Evolutionary conservation across 1,139 yeast genomes (phyloP), one percentile per base, ranked within the genome.

Genomic region (Blastobotrys malaysiensis): DNA sequence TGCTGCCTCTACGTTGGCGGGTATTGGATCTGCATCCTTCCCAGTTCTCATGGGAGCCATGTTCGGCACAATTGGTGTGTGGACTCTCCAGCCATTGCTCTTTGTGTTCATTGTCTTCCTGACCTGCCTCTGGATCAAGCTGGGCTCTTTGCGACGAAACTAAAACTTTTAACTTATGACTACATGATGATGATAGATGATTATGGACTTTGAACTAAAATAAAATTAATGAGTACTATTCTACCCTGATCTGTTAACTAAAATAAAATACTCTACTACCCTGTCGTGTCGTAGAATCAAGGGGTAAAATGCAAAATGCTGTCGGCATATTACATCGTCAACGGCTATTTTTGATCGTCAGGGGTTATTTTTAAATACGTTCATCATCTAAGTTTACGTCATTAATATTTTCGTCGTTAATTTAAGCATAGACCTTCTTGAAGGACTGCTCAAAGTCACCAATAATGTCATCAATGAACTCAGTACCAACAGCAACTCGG

Each of bases 401-500:
- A 44, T 44, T 6, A 44, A 26, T 20, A 20, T 9, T n/a, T n/a
- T n/a, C n/a, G n/a, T n/a, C n/a, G n/a, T n/a, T n/a, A n/a, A n/a
- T 44, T 44, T 9, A 20, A 46, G 44, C 44, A 55, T 65, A 66
- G 43, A 63, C 61, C 49, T 59, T 59, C 59, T 61, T 58, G 56
- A 90, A 87, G 45, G 97, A 79, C 72, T 86, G 89, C 65, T 88
- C 90, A 64, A 90, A 86, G 69, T 90, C 97, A 19, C 75, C 88
- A 69, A 88, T 87, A 62, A 90, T 81, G 67, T 90, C 97, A 65
- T 89, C 96, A 65, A 89, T 86, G 69, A 79, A 83, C 76, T 90
- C 97, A 53, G 90, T 86, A 69, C 97, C 97, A 48, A 88, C 86
- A 50, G 96, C 83, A 51, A 90, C 84, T 76, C 99, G 85, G 65